Evolutionary conservation across 768 basidiomycete species (phyloP).

Genomic region (Multifurca ochricompacta): DNA sequence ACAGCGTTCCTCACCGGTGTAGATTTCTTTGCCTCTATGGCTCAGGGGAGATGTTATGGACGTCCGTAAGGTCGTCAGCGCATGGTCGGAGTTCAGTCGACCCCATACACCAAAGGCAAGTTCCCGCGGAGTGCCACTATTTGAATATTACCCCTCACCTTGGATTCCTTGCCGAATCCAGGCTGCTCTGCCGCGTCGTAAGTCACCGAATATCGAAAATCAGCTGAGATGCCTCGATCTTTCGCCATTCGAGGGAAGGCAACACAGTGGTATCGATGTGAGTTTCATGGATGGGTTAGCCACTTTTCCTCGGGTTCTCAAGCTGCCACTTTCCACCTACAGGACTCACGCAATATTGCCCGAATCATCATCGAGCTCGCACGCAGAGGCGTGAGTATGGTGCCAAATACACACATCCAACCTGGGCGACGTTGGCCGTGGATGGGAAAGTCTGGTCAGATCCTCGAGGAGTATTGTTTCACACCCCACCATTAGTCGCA

Average conservation of each 20-base stretch:
- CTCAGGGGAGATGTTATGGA: slow-evolving; percentile 68
- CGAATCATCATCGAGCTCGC: slow-evolving; percentile 78
- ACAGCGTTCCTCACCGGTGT: slow-evolving; percentile 15
- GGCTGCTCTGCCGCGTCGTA: slow-evolving; percentile 23
- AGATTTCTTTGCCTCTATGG: slow-evolving; percentile 69
- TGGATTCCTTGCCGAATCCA: slow-evolving; percentile 8
- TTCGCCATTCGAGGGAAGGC: slow-evolving; percentile 69
- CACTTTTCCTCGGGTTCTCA: neutral
- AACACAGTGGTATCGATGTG: slow-evolving; percentile 88
- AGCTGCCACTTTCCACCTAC: neutral
- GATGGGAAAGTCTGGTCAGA: slow-evolving; percentile 74
- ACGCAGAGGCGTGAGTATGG: slow-evolving; percentile 53
- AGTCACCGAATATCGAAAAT: slow-evolving; percentile 56
- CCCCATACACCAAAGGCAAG: slow-evolving; percentile 7
- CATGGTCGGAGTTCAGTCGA: slow-evolving; percentile 29
- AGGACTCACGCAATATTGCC: slow-evolving; percentile 89
- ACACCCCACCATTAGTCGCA: neutral
- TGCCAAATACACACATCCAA: slow-evolving; percentile 66
- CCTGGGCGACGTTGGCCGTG: slow-evolving; percentile 67
- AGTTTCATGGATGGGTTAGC: slow-evolving; percentile 29
- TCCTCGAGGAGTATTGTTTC: slow-evolving; percentile 41
- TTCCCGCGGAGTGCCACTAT: neutral
- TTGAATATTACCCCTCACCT: neutral
- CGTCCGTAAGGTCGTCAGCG: slow-evolving; percentile 52
- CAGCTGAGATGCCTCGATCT: slow-evolving; percentile 70